Evolutionary conservation across 371 early-diverging fungal genomes (phyloP), one percentile per base, ranked within the genome.

Genomic region (Haplosporangium sp.): DNA sequence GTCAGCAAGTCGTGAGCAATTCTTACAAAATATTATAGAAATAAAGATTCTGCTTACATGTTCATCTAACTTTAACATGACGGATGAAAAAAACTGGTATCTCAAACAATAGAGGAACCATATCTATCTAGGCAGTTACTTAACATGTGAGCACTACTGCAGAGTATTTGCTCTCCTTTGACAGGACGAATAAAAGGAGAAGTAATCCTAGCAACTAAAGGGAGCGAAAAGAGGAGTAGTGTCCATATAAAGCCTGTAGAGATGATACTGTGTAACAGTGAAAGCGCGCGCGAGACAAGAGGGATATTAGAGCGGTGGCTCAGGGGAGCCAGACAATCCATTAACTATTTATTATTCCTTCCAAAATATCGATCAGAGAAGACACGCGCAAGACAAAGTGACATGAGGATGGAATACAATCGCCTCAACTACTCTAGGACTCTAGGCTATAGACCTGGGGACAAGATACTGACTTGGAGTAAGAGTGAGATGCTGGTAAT

Each of bases 211-310:
- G 63, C 47, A 37, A 61, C 17, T 35, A 11, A 44, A 63, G 63
- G 63, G 63, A 63, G 63, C 47, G 47, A 13, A 63, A 63, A 47
- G 63, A 50, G 63, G 45, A 63, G 50, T 35, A 50, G 8, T 27
- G 63, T 63, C 50, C 63, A 59, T 57, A 38, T 10, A 37, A 59
- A 20, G 17, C 9, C 15, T 59, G 37, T 59, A 59, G 59, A 39
- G 59, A 20, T 15, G 58, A 39, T 4, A 58, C 4, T 58, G 38
- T 17, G 39, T 38, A 58, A 15, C 15, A 39, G 3, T 53, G n/a
- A 58, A 7, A 58, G 57, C 5, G 37, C 20, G 13, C 19, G 37
- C 10, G 57, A 57, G 39, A 38, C 11, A 35, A 61, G 11, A 44
- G 61, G 19, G 42, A n/a, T 19, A 61, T 61, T 19, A 61, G 45